phyloP scores from a whole-genome alignment of 208 protist species.

The Trypanosoma boissoni region DNA sequence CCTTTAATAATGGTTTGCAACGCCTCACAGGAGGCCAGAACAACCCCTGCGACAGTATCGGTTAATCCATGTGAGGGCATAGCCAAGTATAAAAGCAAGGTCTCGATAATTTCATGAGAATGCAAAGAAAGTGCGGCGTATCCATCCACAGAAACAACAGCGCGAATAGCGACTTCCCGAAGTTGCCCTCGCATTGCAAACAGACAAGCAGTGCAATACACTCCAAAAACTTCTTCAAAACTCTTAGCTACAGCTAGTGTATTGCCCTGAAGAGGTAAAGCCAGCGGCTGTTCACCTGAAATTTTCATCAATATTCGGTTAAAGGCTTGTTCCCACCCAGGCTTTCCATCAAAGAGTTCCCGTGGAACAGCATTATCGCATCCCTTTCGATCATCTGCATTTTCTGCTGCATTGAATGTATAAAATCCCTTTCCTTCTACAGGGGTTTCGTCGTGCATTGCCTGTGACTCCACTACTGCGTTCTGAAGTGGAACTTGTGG shows the following conservation, averaged over 20 bases:
- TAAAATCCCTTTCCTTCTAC: conserved; percentile 67
- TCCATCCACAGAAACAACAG: conserved; percentile 45
- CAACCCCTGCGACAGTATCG: conserved; percentile 65
- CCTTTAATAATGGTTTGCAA: conserved; percentile 53
- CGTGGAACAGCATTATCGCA: neutral
- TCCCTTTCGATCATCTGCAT: neutral
- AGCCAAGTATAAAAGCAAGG: conserved; percentile 62
- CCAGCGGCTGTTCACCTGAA: conserved; percentile 29
- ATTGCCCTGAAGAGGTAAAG: conserved; percentile 41
- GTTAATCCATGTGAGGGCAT: conserved; percentile 59
- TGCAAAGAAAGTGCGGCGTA: conserved; percentile 42
- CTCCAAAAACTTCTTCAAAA: conserved; percentile 60
- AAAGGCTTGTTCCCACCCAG: conserved; percentile 71
- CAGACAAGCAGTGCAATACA: conserved; percentile 69
- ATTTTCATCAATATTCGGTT: conserved; percentile 49
- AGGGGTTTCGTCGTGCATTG: conserved; percentile 63
- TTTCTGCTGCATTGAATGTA: conserved; percentile 32
- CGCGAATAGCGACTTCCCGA: conserved; percentile 74
- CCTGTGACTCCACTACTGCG: neutral
- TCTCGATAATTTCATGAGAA: conserved; percentile 32
- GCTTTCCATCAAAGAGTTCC: conserved; percentile 36
- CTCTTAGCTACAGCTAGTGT: conserved; percentile 33
- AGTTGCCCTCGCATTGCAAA: conserved; percentile 60
- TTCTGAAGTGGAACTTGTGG: neutral
- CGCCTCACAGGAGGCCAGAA: conserved; percentile 65